phyloP scores from a whole-genome alignment of 257 asterid species.

The Handroanthus guayacan region DNA sequence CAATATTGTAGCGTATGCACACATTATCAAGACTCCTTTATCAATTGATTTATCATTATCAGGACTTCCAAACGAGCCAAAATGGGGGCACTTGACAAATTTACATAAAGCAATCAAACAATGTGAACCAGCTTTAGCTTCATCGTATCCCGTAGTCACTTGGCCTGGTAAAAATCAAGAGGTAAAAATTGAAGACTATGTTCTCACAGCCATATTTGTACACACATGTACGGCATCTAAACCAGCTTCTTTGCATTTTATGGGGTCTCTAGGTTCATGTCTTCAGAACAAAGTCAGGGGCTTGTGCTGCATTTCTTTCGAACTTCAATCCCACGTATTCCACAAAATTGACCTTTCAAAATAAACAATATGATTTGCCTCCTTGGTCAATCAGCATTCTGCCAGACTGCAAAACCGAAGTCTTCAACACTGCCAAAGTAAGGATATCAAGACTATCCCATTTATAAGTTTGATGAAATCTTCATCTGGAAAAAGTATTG shows the following conservation, averaged over 20 bases:
- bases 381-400: slow-evolving; percentile 91
- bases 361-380: slow-evolving; percentile 65
- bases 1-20: neutral
- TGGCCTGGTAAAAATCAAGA: slow-evolving; percentile 75
- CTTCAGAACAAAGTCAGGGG: slow-evolving; percentile 65
- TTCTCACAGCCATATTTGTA: slow-evolving; percentile 28
- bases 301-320: slow-evolving; percentile 79
- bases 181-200: slow-evolving; percentile 42
- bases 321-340: slow-evolving; percentile 64
- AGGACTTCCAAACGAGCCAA: slow-evolving; percentile 64
- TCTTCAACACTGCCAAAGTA: slow-evolving; percentile 81
- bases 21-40: neutral
- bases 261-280: slow-evolving; percentile 66
- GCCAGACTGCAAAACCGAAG: slow-evolving; percentile 82
- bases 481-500: neutral
- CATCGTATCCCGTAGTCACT: slow-evolving; percentile 60
- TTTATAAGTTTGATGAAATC: neutral
- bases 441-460: slow-evolving; percentile 15
- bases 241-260: neutral
- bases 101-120: slow-evolving; percentile 70
- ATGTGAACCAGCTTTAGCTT: slow-evolving; percentile 69
- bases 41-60: slow-evolving; percentile 12
- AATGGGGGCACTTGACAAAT: slow-evolving; percentile 63
- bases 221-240: slow-evolving; percentile 12
- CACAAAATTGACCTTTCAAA: slow-evolving; percentile 57